A percentile compares a stretch with the other conserved stretches of the same genome.
These are phyloP conservation scores for Aspergillus amoenus DNA, from an alignment of 2,329 filamentous ascomycete genomes.

Conservation along the genomic window DNA sequence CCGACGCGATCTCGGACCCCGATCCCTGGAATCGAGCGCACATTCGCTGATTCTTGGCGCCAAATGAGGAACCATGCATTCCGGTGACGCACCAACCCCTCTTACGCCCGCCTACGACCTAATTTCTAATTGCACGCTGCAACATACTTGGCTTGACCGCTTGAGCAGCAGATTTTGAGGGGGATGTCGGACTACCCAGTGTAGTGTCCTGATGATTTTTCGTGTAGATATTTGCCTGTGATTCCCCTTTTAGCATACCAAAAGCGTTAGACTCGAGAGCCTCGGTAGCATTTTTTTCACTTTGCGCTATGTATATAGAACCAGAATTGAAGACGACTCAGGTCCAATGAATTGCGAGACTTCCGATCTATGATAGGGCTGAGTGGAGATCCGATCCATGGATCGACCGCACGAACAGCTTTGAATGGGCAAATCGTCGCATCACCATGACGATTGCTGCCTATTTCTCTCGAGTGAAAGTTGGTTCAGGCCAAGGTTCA, in stretches of 20 bases:
- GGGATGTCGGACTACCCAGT: neutral
- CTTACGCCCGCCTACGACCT: conserved; percentile 6
- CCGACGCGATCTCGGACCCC: conserved; percentile 28
- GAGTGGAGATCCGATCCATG: conserved; percentile 2
- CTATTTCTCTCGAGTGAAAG: neutral
- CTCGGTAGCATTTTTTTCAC: neutral
- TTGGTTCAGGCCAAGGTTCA: neutral
- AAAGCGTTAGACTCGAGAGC: conserved; percentile 1
- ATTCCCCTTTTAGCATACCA: conserved; percentile 1
- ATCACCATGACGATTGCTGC: conserved; percentile 11
- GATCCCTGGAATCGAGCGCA: conserved; percentile 31
- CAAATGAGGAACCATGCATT: conserved; percentile 37
- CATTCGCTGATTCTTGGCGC: conserved; percentile 35
- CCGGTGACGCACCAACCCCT: conserved; percentile 19
- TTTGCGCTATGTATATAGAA: conserved; percentile 8
- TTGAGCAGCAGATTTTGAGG: neutral
- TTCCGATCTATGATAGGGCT: conserved; percentile 6
- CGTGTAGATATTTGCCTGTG: conserved; percentile 5
- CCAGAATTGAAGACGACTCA: neutral
- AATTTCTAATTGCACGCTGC: conserved; percentile 5
- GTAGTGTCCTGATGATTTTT: conserved; percentile 2
- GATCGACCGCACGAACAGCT: neutral
- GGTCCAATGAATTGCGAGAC: neutral
- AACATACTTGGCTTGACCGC: neutral
- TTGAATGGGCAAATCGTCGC: neutral